phyloP scores from a whole-genome alignment of 345 rosid species.

The Ceriops decandra region DNA sequence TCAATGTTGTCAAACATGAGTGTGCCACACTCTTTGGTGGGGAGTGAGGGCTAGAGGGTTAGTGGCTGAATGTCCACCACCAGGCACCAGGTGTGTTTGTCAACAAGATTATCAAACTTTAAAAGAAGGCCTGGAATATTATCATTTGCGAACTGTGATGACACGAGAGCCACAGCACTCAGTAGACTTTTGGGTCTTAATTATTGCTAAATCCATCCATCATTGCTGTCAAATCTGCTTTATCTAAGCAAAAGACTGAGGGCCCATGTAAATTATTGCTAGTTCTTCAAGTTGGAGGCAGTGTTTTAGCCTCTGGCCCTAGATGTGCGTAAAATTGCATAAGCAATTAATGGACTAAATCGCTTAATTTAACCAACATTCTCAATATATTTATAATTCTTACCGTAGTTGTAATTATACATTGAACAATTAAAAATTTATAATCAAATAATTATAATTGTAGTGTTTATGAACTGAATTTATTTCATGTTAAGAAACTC shows the following conservation, averaged over 20 bases:
- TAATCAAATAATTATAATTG: not conserved
- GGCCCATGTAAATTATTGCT: slow-evolving; percentile 14
- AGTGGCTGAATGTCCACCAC: slow-evolving; percentile 7
- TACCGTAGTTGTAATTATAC: too few relatives aligned
- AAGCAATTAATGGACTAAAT: not conserved
- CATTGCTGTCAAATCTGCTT: slow-evolving; percentile 7
- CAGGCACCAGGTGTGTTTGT: slow-evolving; percentile 15
- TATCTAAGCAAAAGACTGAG: not conserved
- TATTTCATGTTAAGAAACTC: too few relatives aligned
- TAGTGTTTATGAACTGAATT: too few relatives aligned
- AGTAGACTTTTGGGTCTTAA: slow-evolving; percentile 21
- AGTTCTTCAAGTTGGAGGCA: slow-evolving; percentile 16
- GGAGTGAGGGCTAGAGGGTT: not conserved
- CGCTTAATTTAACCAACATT: too few relatives aligned
- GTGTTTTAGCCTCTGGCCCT: not conserved
- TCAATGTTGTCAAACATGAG: too few relatives aligned
- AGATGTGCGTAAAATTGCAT: not conserved
- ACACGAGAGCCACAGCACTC: slow-evolving; percentile 12
- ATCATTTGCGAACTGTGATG: slow-evolving; percentile 24
- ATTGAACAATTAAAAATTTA: too few relatives aligned
- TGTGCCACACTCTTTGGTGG: too few relatives aligned
- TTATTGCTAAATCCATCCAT: slow-evolving; percentile 17
- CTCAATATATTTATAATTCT: too few relatives aligned
- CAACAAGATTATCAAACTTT: not conserved
- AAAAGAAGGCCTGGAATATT: slow-evolving; percentile 25